A percentile compares a stretch with the other conserved stretches of the same genome.
Conservation (phyloP, 495 filamentous ascomycete genomes). For the Usnea hakonensis region DNA sequence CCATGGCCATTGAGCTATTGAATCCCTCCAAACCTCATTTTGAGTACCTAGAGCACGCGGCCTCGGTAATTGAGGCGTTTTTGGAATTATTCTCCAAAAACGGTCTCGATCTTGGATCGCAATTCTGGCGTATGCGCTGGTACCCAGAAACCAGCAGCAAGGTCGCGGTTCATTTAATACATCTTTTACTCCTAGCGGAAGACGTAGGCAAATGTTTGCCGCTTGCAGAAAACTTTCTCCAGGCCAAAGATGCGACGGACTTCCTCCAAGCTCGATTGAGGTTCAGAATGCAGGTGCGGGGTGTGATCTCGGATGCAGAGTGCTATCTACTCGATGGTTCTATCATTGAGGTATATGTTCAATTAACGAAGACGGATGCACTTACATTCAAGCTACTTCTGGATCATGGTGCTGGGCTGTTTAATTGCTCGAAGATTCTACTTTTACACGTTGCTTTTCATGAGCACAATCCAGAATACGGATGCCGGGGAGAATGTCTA, state of each 20-base stretch:
- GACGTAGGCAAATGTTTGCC: not conserved
- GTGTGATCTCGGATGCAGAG: not conserved
- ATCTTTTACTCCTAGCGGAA: not conserved
- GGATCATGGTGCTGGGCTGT: not conserved
- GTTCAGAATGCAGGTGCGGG: not conserved
- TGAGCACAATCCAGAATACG: not conserved
- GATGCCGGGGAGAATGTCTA: not conserved
- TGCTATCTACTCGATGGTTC: not conserved
- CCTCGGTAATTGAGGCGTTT: not conserved
- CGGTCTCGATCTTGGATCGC: not conserved
- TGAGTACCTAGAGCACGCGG: not conserved
- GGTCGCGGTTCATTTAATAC: not conserved
- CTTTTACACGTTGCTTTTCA: not conserved
- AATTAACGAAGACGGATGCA: not conserved
- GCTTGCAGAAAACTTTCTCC: not conserved
- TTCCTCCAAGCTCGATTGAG: constrained; percentile 2
- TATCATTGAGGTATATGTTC: constrained; percentile 5
- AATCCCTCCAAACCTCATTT: constrained; percentile 3
- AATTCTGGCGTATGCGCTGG: not conserved
- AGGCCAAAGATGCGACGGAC: not conserved
- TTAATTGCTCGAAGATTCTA: constrained; percentile 8
- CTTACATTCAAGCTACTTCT: not conserved
- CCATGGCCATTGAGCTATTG: constrained; percentile 11
- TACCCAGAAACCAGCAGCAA: not conserved
- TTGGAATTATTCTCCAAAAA: not conserved